Conservation (phyloP, 352 stramenopile species). For the Globisporangium polare region DNA sequence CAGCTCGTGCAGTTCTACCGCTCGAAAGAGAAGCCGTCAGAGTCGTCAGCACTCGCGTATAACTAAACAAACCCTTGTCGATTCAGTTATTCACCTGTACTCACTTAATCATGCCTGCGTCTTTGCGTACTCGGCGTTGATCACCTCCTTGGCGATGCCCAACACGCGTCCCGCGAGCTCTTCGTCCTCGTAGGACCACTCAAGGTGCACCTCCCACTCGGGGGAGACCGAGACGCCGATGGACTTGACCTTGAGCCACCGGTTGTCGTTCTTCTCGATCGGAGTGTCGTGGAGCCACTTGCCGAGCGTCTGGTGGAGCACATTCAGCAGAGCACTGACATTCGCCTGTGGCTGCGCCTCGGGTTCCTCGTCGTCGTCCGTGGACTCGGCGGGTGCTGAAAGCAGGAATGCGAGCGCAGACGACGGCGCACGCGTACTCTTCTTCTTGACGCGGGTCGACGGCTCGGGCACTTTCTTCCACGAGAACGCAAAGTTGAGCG, state of each 20-base stretch:
- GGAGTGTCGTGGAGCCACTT: conserved; percentile 64
- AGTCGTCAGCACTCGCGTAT: conserved; percentile 3
- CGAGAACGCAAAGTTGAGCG: conserved; percentile 67
- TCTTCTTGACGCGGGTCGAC: conserved; percentile 70
- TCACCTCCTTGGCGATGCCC: conserved; percentile 79
- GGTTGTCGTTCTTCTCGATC: conserved; percentile 58
- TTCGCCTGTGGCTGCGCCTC: conserved; percentile 71
- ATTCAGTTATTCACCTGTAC: neutral
- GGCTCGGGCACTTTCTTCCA: conserved; percentile 79
- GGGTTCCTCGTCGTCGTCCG: conserved; percentile 65
- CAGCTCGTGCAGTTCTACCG: conserved; percentile 81
- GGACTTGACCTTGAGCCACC: conserved; percentile 71
- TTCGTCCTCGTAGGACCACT: conserved; percentile 85
- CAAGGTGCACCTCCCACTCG: conserved; percentile 80
- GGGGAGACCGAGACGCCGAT: conserved; percentile 61
- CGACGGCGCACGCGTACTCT: conserved; percentile 45
- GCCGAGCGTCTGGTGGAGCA: conserved; percentile 38
- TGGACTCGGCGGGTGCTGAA: conserved; percentile 62
- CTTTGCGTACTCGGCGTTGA: conserved; percentile 62
- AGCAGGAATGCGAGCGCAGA: conserved; percentile 80
- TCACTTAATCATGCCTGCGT: neutral
- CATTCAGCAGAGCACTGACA: conserved; percentile 41
- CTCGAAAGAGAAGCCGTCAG: conserved; percentile 28
- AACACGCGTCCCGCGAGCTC: conserved; percentile 75
- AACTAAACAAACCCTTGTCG: conserved; percentile 6